These are phyloP conservation scores for Ganoderma sinense DNA, from an alignment of 1,284 basidiomycete genomes.

Conservation along the genomic window DNA sequence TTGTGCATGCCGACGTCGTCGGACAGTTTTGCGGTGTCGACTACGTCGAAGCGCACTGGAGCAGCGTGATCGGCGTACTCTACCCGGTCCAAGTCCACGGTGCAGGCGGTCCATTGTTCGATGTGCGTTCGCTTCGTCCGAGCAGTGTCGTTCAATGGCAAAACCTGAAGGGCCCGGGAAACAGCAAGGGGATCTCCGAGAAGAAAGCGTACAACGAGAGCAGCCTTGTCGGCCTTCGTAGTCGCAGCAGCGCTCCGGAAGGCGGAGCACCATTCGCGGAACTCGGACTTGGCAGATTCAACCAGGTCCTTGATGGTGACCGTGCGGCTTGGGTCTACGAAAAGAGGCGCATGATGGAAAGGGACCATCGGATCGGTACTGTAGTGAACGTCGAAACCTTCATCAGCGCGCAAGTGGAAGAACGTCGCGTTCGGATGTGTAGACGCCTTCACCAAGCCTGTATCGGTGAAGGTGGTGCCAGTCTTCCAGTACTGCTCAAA, in stretches of 20 bases:
- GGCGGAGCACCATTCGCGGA: conserved; percentile 45
- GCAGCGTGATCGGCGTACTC: conserved; percentile 44
- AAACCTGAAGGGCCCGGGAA: conserved; percentile 39
- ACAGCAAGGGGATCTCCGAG: conserved; percentile 45
- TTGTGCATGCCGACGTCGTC: conserved; percentile 62
- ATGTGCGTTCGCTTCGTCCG: background rate
- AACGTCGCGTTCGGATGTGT: conserved; percentile 56
- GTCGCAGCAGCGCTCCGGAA: conserved; percentile 33
- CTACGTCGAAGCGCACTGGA: conserved; percentile 55
- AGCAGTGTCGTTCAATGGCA: background rate
- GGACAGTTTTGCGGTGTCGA: conserved; percentile 62
- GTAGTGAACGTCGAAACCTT: conserved; percentile 54
- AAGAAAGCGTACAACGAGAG: conserved; percentile 43
- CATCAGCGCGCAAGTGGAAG: conserved; percentile 49
- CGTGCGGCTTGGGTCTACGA: conserved; percentile 34
- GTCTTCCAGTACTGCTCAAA: conserved; percentile 48
- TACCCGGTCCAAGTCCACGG: conserved; percentile 11
- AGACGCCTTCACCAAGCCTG: conserved; percentile 36
- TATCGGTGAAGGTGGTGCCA: conserved; percentile 47
- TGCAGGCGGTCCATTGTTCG: background rate
- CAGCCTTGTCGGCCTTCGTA: background rate
- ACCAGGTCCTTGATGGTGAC: conserved; percentile 35
- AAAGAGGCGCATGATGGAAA: conserved; percentile 55
- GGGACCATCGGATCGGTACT: conserved; percentile 51
- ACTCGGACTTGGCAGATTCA: conserved; percentile 41